Base-by-base conservation (phyloP, 495 filamentous ascomycete genomes). In the Neurospora sp. region DNA sequence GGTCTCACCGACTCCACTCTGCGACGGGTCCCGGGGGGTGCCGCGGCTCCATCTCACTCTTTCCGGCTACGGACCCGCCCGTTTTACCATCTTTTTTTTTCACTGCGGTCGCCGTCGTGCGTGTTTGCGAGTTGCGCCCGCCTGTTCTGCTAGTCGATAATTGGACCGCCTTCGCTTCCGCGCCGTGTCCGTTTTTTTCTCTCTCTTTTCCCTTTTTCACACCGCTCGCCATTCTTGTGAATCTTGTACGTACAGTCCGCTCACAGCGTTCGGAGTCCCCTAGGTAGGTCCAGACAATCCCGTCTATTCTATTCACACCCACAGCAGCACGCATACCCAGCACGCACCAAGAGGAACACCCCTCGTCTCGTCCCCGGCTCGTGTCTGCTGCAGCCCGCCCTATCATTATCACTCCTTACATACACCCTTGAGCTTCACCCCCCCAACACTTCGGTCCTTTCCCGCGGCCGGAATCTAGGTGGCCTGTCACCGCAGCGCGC, bases 1-100 rank as follows among this genome's bases (percentile, higher is more conserved):
- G 14, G 39, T 72, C 72, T 78, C 72, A 76, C 76, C 75, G 78
- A 77, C 78, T 75, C 78, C 78, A 79, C 78, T 46, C 39, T 53
- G 37, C 68, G 18, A 20, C 48, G 71, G 46, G 46, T 14, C 66
- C 27, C 75, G 76, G 53, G 35, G 27, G 48, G 74, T 68, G 66
- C 70, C 22, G 22, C 48, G 71, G 48, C 53, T 16, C 66, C 68
- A 74, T 78, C 73, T 75, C 71, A 72, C 76, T 75, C 75, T 76
- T 74, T 75, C 71, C 77, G 70, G 70, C 72, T 48, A 71, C 72
- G 72, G 72, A 76, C 71, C 69, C 59, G 38, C 48, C 75, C 69
- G 38, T 72, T 77, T 78, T 69, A 66, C 27, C 53, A 66, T 66
- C 69, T 74, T 72, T 76, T 75, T 72, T 70, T 74, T 73, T 77